phyloP scores from a whole-genome alignment of 495 filamentous ascomycete genomes.

The Barbatosphaeria neglecta region DNA sequence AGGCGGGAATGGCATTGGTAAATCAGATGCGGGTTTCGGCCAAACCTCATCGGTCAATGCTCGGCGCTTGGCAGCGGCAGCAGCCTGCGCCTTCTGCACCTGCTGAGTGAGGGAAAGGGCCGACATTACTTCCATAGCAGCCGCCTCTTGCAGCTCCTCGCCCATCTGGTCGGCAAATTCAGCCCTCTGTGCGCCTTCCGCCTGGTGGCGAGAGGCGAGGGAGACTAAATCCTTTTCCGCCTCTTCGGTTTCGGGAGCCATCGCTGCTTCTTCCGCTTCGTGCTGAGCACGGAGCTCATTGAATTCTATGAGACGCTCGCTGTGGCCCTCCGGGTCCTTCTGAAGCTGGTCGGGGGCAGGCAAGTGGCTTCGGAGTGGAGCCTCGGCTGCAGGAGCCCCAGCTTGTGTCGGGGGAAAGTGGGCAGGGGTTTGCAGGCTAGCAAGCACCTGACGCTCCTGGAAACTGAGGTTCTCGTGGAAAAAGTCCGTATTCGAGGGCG shows the following conservation, averaged over 20 bases:
- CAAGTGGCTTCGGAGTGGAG: conserved; percentile 23
- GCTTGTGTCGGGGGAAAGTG: conserved; percentile 21
- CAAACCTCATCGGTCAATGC: conserved; percentile 48
- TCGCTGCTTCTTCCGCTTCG: conserved; percentile 31
- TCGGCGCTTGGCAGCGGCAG: conserved; percentile 45
- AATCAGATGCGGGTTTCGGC: conserved; percentile 46
- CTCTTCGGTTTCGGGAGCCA: conserved; percentile 4
- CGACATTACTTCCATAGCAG: not conserved
- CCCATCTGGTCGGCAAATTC: not conserved
- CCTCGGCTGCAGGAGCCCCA: conserved; percentile 16
- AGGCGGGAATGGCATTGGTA: conserved; percentile 63
- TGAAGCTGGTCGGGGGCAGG: conserved; percentile 31
- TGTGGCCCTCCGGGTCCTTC: conserved; percentile 39
- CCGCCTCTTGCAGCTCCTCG: conserved; percentile 6
- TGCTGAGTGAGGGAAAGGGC: conserved; percentile 70
- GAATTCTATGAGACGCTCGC: conserved; percentile 42
- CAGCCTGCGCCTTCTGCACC: conserved; percentile 62
- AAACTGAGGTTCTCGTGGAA: conserved; percentile 36
- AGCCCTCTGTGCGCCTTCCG: not conserved
- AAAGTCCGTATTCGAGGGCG: conserved; percentile 22
- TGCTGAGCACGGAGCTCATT: conserved; percentile 45
- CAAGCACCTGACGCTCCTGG: conserved; percentile 27
- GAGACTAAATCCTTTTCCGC: conserved; percentile 3
- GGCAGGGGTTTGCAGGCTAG: conserved; percentile 22
- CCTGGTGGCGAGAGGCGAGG: not conserved